A percentile compares a stretch with the other conserved stretches of the same genome.
Conservation (phyloP, 441 rosid species). For the Pelargonium australe region DNA sequence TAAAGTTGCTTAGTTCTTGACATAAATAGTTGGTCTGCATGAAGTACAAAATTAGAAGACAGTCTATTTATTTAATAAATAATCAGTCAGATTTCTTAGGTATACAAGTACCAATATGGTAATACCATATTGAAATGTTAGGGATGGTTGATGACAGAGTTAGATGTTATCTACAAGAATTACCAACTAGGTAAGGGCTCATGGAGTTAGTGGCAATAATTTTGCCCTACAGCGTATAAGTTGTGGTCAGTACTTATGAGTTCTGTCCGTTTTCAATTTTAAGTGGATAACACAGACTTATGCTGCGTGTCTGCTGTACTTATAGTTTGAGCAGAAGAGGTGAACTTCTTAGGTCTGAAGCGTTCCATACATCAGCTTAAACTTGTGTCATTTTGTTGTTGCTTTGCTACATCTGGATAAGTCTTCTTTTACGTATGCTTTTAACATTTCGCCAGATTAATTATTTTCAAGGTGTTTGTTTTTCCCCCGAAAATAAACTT, state of each 20-base stretch:
- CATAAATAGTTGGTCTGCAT: not conserved
- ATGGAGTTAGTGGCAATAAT: not conserved
- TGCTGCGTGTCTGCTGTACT: not conserved
- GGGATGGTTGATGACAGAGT: not conserved
- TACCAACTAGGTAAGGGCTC: not conserved
- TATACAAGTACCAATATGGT: not conserved
- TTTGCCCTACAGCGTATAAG: not conserved
- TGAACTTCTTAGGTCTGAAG: no score
- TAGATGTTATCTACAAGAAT: not conserved
- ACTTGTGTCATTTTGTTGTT: no score
- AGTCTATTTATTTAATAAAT: not conserved
- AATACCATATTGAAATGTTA: not conserved
- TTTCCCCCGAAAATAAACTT: not conserved
- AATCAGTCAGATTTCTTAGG: not conserved
- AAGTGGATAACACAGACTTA: not conserved
- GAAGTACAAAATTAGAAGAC: not conserved
- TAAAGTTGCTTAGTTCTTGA: not conserved
- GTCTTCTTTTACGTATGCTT: not conserved
- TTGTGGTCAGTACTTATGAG: not conserved
- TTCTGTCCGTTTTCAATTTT: not conserved
- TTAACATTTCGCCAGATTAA: not conserved
- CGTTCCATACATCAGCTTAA: no score
- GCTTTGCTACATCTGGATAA: not conserved
- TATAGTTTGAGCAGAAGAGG: no score
- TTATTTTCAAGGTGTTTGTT: not conserved